Evolutionary conservation across 352 stramenopile species (phyloP).

Genomic region (Phytophthora hibernalis): DNA sequence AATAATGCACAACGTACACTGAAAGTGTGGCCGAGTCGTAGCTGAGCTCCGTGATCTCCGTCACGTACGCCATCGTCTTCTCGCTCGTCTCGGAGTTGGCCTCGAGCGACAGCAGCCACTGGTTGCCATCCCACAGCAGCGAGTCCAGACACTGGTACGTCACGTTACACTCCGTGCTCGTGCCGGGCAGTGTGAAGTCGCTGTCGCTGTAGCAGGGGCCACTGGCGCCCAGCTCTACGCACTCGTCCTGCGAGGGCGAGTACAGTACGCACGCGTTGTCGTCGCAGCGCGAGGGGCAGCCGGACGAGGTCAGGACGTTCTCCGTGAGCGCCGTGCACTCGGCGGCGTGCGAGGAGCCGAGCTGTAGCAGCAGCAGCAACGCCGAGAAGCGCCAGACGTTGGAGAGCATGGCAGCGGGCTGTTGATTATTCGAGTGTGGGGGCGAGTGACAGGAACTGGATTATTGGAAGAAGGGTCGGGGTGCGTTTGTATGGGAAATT

Average conservation of each 20-base stretch:
- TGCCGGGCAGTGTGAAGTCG: slow-evolving; percentile 34
- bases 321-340: slow-evolving; percentile 53
- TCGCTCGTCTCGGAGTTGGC: slow-evolving; percentile 29
- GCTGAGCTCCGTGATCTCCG: slow-evolving; percentile 48
- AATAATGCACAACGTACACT: slow-evolving; percentile 49
- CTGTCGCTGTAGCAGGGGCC: slow-evolving; percentile 46
- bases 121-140: slow-evolving; percentile 43
- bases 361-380: slow-evolving; percentile 21
- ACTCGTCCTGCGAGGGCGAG: slow-evolving; percentile 49
- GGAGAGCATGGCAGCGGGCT: background rate
- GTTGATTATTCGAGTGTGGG: slow-evolving; percentile 19
- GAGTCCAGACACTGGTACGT: slow-evolving; percentile 68
- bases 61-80: slow-evolving; percentile 58
- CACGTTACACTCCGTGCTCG: slow-evolving; percentile 43
- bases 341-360: slow-evolving; percentile 8
- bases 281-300: slow-evolving; percentile 48
- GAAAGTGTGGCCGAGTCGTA: slow-evolving; percentile 40
- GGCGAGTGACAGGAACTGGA: slow-evolving; percentile 20
- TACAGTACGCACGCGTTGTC: slow-evolving; percentile 56
- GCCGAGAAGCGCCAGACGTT: slow-evolving; percentile 18
- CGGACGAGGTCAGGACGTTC: slow-evolving; percentile 57
- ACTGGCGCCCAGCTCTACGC: slow-evolving; percentile 36
- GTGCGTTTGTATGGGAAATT: slow-evolving; percentile 7
- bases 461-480: slow-evolving; percentile 29
- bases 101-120: slow-evolving; percentile 46